Evolutionary conservation across 768 basidiomycete species (phyloP), one percentile per base, ranked within the genome.

Genomic region (Termitomyces sp.): DNA sequence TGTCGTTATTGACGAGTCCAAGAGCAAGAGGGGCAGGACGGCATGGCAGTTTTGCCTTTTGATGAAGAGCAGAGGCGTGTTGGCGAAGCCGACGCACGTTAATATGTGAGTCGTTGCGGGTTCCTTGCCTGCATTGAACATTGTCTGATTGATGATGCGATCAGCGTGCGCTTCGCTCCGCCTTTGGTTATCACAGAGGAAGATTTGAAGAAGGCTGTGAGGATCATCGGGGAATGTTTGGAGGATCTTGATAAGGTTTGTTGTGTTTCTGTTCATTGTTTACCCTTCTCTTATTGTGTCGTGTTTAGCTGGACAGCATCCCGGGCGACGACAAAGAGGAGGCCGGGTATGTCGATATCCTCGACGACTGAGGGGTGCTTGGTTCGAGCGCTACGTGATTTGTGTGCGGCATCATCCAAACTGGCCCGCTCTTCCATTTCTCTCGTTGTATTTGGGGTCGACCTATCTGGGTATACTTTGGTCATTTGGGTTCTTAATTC

Each of bases 41-140:
- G 97, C 95, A 5, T 99, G 96, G 97, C 92, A 98, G 68, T 77
- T 98, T 51, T 98, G 97, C 71, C 66, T 98, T 66, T 70, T 98
- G 64, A 71, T 98, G 69, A 96, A 95, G 85, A 87, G 85, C 62
- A 81, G 90, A 45, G 93, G 94, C 4, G 81, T 98, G 53, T 74
- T 99, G 59, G 96, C 95, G 28, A 98, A 99, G 77, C 95, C 97
- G 12, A 98, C 96, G 0, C 94, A 97, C 65, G 82, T 86, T 26
- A 96, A 96, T 70, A 93, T 91, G 93, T 95, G 63, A 63, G 92
- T 77, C 30, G 41, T 4, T 21, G 8, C 15, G 24, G 10, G 5
- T 40, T 14, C 3, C 14, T 14, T 34, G 1, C 2, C 7, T 26
- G 5, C n/a, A 3, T 45, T 37, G 43, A 37, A 3, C 8, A 2